A percentile compares a stretch with the other conserved stretches of the same genome.
These are phyloP conservation scores for Biscogniauxia mediterranea DNA, from an alignment of 2,329 filamentous ascomycete genomes.

Conservation along the genomic window DNA sequence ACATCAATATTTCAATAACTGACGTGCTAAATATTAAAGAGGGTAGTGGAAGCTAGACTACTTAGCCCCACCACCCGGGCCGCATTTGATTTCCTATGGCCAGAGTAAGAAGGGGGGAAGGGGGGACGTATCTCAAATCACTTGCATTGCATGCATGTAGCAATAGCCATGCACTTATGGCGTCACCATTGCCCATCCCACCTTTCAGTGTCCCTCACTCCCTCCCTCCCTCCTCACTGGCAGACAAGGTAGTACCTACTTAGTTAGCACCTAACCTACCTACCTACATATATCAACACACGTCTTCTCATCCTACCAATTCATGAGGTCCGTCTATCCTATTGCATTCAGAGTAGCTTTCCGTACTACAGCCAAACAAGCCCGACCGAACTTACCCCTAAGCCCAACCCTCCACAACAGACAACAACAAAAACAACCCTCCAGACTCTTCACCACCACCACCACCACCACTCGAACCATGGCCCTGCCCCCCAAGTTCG, in stretches of 20 bases:
- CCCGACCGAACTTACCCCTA: neutral
- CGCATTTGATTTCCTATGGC: neutral
- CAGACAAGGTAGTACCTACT: neutral
- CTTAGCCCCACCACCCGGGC: too few relatives aligned
- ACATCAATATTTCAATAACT: too few relatives aligned
- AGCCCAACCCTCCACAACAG: neutral
- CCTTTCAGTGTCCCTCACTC: neutral
- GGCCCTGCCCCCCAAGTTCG: slow-evolving; percentile 76
- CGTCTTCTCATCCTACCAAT: neutral
- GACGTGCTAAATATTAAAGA: too few relatives aligned
- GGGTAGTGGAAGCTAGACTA: too few relatives aligned
- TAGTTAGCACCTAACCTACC: neutral
- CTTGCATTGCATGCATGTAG: slow-evolving; percentile 14
- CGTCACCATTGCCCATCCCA: neutral
- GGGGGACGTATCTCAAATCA: slow-evolving; percentile 13
- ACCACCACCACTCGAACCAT: slow-evolving; percentile 47
- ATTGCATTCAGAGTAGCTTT: neutral
- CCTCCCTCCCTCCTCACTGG: neutral
- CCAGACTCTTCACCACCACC: slow-evolving; percentile 2
- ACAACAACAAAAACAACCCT: slow-evolving; percentile 1
- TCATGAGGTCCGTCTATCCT: neutral
- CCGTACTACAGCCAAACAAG: neutral
- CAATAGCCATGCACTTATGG: neutral
- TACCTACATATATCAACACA: neutral
- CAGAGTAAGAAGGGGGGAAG: neutral